Base-by-base conservation (phyloP, 108 stramenopile genomes). In the Phaeodactylum tricornutum region DNA sequence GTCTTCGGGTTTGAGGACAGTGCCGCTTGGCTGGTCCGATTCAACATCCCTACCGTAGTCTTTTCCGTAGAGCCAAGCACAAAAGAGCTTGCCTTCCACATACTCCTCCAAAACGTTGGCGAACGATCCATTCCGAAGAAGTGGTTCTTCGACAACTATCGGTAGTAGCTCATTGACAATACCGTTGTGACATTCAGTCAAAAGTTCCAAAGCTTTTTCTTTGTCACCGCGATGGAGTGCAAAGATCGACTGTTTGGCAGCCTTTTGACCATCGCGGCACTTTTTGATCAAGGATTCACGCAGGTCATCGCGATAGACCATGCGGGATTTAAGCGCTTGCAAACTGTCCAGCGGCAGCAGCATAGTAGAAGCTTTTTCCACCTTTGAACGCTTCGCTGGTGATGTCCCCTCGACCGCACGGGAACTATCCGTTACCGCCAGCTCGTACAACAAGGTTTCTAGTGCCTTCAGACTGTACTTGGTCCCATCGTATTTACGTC, bases 21-120 rank as follows among this genome's bases (percentile, higher is more conserved):
- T 59, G 1, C 85, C 77, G 1, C 65, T 60, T 3, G 77, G 71
- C 29, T 49, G 17, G 33, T 22, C 19, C 24, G 24, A 26, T n/a
- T n/a, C n/a, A n/a, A n/a, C 27, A 8, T 36, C 45, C 30, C 44
- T 48, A 17, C 53, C 44, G 11, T 17, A 47, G 0, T 55, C 49
- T 11, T 62, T 43, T 8, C 67, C 73, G 20, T 64, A 53, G 24
- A 91, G 53, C 95, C 96, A 96, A 4, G 54, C 33, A 36, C 77
- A 61, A 58, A 94, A 98, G n/a, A 98, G 64, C n/a, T 62, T 74
- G 23, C 86, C 96, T 60, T 98, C 96, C 0, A 82, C 87, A 45
- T 80, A 95, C 51, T 98, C 96, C 50, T 98, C 91, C 47, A 92
- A 30, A 5, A 87, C 82, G 43, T 66, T 73, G 27, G 81, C 59